These are phyloP conservation scores for Trichophyton verrucosum DNA, from an alignment of 2,329 filamentous ascomycete genomes.

Conservation along the genomic window DNA sequence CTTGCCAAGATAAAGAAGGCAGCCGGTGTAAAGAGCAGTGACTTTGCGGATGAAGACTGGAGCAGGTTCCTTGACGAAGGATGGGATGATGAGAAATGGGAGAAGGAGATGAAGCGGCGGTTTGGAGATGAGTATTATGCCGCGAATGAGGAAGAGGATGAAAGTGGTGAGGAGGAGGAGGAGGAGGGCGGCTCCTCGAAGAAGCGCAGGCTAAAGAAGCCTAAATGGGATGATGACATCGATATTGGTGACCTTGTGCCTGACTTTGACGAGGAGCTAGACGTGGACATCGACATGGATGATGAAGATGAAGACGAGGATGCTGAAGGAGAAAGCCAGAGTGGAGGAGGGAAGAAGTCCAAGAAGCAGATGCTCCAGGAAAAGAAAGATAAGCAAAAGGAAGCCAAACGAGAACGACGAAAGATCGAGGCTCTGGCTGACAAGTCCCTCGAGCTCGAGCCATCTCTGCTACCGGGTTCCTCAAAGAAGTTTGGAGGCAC, in stretches of 20 bases:
- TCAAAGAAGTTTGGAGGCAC: slow-evolving; percentile 39
- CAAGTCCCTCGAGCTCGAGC: slow-evolving; percentile 61
- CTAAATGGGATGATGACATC: slow-evolving; percentile 92
- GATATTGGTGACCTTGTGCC: slow-evolving; percentile 88
- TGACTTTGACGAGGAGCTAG: slow-evolving; percentile 62
- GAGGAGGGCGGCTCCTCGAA: slow-evolving; percentile 24
- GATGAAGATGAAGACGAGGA: slow-evolving; percentile 37
- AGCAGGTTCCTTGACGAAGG: slow-evolving; percentile 69
- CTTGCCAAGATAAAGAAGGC: slow-evolving; percentile 79
- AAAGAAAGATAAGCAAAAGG: slow-evolving; percentile 50
- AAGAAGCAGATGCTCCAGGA: slow-evolving; percentile 38
- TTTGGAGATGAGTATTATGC: slow-evolving; percentile 91
- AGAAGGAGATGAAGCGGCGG: slow-evolving; percentile 71
- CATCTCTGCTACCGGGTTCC: slow-evolving; percentile 46
- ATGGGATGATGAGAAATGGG: slow-evolving; percentile 85
- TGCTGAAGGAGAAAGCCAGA: slow-evolving; percentile 25
- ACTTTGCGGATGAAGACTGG: slow-evolving; percentile 67
- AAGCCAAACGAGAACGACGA: slow-evolving; percentile 66
- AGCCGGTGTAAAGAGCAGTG: slow-evolving; percentile 60
- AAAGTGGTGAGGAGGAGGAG: slow-evolving; percentile 29
- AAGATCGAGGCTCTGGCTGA: slow-evolving; percentile 81
- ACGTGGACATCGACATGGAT: slow-evolving; percentile 45
- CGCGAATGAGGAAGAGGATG: slow-evolving; percentile 45
- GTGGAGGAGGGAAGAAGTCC: slow-evolving; percentile 24
- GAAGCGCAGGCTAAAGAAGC: slow-evolving; percentile 61